These are phyloP conservation scores for Phylloboletellus chloephorus DNA, from an alignment of 1,284 basidiomycete species.

Conservation along the genomic window DNA sequence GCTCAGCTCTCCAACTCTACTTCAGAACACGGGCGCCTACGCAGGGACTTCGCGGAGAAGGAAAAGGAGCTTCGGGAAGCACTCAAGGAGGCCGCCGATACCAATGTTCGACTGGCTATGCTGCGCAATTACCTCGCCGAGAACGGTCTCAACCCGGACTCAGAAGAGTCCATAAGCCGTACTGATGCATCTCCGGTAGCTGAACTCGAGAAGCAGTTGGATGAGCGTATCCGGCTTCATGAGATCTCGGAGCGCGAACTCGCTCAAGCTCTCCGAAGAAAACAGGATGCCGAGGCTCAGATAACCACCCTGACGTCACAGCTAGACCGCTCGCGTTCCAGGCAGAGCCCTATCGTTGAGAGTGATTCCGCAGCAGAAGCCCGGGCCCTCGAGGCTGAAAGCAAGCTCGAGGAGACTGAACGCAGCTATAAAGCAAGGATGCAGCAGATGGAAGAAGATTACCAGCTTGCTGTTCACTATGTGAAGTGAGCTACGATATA, in stretches of 20 bases:
- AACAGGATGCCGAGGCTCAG: slow-evolving; percentile 70
- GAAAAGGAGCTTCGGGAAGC: slow-evolving; percentile 69
- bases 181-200: slow-evolving; percentile 47
- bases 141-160: slow-evolving; percentile 75
- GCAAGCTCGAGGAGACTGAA: slow-evolving; percentile 76
- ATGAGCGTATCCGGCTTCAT: slow-evolving; percentile 65
- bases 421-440: slow-evolving; percentile 68
- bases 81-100: slow-evolving; percentile 64
- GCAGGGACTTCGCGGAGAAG: slow-evolving; percentile 63
- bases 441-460: slow-evolving; percentile 90
- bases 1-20: slow-evolving; percentile 70
- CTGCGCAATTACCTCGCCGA: slow-evolving; percentile 87
- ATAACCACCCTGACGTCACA: slow-evolving; percentile 58
- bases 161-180: slow-evolving; percentile 46
- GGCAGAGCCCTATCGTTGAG: slow-evolving; percentile 44
- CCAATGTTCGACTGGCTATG: slow-evolving; percentile 73
- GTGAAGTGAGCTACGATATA: slow-evolving; percentile 64
- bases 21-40: slow-evolving; percentile 67
- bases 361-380: slow-evolving; percentile 44
- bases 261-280: slow-evolving; percentile 55
- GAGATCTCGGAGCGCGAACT: slow-evolving; percentile 73
- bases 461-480: slow-evolving; percentile 88
- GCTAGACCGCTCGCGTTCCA: slow-evolving; percentile 57
- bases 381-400: slow-evolving; percentile 63
- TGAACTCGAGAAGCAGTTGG: slow-evolving; percentile 73